Conservation (phyloP, 2,329 filamentous ascomycete species). For the Monosporascus sp. region DNA sequence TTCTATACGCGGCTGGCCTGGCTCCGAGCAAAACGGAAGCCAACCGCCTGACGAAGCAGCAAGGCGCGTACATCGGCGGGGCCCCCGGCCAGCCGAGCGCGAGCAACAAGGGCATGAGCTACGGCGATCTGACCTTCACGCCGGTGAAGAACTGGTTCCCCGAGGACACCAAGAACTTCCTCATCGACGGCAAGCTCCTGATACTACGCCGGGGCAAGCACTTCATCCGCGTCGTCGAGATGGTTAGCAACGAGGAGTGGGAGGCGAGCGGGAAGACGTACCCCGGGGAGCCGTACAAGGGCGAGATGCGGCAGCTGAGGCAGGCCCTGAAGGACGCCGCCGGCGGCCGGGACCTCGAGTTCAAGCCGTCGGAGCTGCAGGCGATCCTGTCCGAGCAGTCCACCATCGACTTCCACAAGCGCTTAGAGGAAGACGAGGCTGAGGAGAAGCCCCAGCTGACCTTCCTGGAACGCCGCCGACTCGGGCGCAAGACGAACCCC, state of each 20-base stretch:
- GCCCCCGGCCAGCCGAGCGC: slow-evolving; percentile 31
- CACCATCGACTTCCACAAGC: slow-evolving; percentile 8
- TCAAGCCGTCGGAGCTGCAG: slow-evolving; percentile 2
- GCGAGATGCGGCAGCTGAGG: slow-evolving; percentile 39
- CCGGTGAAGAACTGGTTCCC: slow-evolving; percentile 55
- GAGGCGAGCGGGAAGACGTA: slow-evolving; percentile 42
- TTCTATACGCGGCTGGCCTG: slow-evolving; percentile 57
- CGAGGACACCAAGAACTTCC: slow-evolving; percentile 52
- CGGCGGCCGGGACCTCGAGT: slow-evolving; percentile 1
- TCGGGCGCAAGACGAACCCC: not conserved
- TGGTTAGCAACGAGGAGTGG: slow-evolving; percentile 54
- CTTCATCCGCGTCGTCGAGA: slow-evolving; percentile 56
- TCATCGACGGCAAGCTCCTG: slow-evolving; percentile 54
- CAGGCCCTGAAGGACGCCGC: slow-evolving; percentile 15
- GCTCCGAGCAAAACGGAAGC: slow-evolving; percentile 51
- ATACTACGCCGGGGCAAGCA: slow-evolving; percentile 60
- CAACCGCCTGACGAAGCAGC: slow-evolving; percentile 48
- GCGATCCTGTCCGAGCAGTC: slow-evolving; percentile 25
- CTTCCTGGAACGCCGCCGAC: not conserved
- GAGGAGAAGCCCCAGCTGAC: not conserved
- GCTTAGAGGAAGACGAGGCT: not conserved
- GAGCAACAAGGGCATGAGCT: slow-evolving; percentile 30
- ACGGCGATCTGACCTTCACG: slow-evolving; percentile 53
- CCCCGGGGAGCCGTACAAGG: slow-evolving; percentile 47
- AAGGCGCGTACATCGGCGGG: slow-evolving; percentile 58